A percentile compares a stretch with the other conserved stretches of the same genome.
phyloP scores from a whole-genome alignment of 106 monocot species.

The Allium cepa region DNA sequence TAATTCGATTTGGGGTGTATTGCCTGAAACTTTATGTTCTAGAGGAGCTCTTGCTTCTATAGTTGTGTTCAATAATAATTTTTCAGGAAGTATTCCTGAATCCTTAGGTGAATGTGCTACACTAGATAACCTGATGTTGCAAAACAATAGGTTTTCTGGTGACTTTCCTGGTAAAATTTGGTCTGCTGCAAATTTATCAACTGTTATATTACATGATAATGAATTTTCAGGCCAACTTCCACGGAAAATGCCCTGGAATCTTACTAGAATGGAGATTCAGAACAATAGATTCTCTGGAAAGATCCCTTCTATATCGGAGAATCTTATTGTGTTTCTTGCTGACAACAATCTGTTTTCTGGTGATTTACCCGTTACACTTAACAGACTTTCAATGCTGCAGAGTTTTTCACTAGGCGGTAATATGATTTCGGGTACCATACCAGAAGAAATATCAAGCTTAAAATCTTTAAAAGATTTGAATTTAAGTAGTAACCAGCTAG shows the following conservation, averaged over 20 bases:
- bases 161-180: constrained; percentile 48
- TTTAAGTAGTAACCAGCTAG: constrained; percentile 53
- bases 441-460: constrained; percentile 17
- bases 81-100: constrained; percentile 50
- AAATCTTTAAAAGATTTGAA: constrained; percentile 29
- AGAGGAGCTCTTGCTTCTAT: constrained; percentile 14
- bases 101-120: constrained; percentile 39
- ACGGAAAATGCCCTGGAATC: constrained; percentile 32
- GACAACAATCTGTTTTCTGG: constrained; percentile 58
- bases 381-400: constrained; percentile 31
- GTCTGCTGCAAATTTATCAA: constrained; percentile 32
- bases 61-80: constrained; percentile 39
- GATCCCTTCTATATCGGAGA: constrained; percentile 31
- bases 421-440: constrained; percentile 52
- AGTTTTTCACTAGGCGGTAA: constrained; percentile 35
- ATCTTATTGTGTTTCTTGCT: constrained; percentile 35
- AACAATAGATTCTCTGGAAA: constrained; percentile 62
- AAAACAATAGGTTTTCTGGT: constrained; percentile 47
- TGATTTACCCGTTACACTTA: constrained; percentile 22
- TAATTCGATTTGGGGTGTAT: constrained; percentile 22
- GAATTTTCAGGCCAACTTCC: constrained; percentile 60
- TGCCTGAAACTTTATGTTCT: constrained; percentile 40
- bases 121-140: constrained; percentile 29
- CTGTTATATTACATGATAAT: constrained; percentile 30
- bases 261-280: constrained; percentile 31